phyloP scores from a whole-genome alignment of 192 early-diverging fungal genomes.

The Backusella morwellensis region DNA sequence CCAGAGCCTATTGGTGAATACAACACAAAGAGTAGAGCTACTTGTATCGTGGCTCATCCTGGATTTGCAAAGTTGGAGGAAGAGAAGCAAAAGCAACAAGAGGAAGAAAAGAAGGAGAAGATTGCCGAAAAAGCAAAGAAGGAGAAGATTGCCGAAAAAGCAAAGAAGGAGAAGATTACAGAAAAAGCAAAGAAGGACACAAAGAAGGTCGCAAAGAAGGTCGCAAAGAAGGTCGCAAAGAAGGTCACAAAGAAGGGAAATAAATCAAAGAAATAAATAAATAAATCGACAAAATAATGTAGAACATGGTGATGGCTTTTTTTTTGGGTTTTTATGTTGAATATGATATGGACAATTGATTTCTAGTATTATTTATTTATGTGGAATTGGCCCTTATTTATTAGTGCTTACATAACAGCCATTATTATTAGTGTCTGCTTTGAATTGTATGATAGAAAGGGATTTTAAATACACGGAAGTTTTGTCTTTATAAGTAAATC shows the following conservation, averaged over 20 bases:
- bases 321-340: no score
- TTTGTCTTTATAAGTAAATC: constrained; percentile 1
- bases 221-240: neutral
- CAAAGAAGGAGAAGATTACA: neutral
- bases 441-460: neutral
- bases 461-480: neutral
- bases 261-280: constrained; percentile 1
- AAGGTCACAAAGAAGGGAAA: neutral
- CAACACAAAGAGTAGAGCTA: constrained; percentile 59
- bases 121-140: neutral
- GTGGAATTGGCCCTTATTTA: no score
- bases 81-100: neutral
- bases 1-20: constrained; percentile 46
- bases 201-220: neutral
- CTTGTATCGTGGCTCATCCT: constrained; percentile 38
- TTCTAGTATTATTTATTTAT: no score
- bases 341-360: no score
- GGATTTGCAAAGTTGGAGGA: constrained; percentile 17
- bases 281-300: no score
- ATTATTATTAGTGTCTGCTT: no score
- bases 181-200: neutral
- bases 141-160: neutral
- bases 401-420: no score
- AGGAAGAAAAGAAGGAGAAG: neutral
- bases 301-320: neutral